These are phyloP conservation scores for Sequoiadendron giganteum DNA, from an alignment of 75 land plant species.

Conservation along the genomic window DNA sequence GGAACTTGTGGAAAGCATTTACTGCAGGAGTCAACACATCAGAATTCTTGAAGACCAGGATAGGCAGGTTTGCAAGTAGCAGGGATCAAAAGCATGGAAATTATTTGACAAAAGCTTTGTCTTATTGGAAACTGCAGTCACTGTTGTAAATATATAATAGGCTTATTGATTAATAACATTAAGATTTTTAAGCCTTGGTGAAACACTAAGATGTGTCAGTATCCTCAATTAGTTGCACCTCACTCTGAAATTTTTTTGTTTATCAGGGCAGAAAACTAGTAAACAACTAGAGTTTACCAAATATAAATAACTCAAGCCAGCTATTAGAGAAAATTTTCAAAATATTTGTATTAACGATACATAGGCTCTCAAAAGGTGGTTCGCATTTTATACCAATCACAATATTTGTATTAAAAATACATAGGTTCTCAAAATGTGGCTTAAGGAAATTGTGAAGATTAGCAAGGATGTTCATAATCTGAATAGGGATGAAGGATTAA, in stretches of 20 bases:
- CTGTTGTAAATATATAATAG: not conserved
- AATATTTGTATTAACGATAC: too few relatives aligned
- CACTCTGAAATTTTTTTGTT: not conserved
- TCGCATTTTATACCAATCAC: too few relatives aligned
- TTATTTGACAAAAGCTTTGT: not conserved
- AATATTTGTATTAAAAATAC: too few relatives aligned
- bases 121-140: not conserved
- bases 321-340: not conserved
- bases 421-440: too few relatives aligned
- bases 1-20: too few relatives aligned
- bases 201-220: not conserved
- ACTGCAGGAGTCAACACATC: too few relatives aligned
- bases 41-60: too few relatives aligned
- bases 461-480: too few relatives aligned
- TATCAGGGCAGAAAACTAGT: not conserved
- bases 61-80: not conserved
- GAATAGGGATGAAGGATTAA: too few relatives aligned
- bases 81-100: not conserved
- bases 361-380: too few relatives aligned
- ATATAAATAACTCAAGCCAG: not conserved
- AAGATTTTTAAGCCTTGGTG: not conserved
- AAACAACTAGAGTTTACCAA: not conserved
- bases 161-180: not conserved
- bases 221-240: not conserved
- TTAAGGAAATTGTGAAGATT: too few relatives aligned